These are phyloP conservation scores for Penicillium tannophilum DNA, from an alignment of 495 filamentous ascomycete species.

Conservation along the genomic window DNA sequence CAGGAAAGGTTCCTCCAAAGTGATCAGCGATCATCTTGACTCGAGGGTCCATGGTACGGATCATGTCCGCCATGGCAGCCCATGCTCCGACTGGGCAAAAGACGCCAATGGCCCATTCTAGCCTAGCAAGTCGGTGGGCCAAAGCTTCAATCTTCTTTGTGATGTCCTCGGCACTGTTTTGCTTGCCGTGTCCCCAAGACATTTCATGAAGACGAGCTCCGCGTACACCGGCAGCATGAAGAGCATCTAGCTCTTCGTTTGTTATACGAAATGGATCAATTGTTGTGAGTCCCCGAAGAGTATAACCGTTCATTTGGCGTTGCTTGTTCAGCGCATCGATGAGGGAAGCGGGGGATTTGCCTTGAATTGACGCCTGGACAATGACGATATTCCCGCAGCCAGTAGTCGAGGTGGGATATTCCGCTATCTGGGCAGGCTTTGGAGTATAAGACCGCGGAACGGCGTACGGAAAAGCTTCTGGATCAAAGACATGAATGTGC, in stretches of 20 bases:
- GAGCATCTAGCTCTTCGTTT: neutral
- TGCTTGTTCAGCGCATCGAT: neutral
- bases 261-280: neutral
- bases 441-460: neutral
- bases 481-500: neutral
- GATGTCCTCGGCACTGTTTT: neutral
- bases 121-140: neutral
- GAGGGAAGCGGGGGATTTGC: neutral
- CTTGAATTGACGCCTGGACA: neutral
- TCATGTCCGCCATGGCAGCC: neutral
- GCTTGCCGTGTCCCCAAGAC: neutral
- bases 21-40: neutral
- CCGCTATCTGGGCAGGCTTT: neutral
- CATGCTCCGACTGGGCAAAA: neutral
- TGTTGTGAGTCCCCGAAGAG: neutral
- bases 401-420: neutral
- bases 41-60: neutral
- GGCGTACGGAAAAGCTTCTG: neutral
- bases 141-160: neutral
- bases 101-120: neutral
- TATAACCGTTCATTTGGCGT: neutral
- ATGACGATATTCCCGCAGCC: neutral
- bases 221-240: neutral
- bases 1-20: neutral
- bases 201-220: neutral